A percentile compares a stretch with the other conserved stretches of the same genome.
phyloP scores from a whole-genome alignment of 441 rosid species.

The Rhodomyrtus psidioides region DNA sequence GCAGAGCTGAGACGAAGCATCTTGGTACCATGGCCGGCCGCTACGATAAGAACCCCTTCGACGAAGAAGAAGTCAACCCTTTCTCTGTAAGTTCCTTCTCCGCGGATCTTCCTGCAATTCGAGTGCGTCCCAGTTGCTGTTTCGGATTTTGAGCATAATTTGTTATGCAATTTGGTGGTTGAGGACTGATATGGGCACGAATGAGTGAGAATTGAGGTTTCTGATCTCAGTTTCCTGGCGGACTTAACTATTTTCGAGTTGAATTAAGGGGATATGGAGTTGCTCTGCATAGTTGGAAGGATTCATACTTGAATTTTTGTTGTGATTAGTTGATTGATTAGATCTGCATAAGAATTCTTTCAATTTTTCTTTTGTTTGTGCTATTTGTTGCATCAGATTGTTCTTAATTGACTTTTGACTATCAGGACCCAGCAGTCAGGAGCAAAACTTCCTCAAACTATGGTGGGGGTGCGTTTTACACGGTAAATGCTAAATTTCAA shows the following conservation, averaged over 20 bases:
- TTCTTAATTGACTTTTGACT: background rate
- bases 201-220: background rate
- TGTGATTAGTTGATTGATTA: background rate
- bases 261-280: background rate
- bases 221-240: background rate
- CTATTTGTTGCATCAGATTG: background rate
- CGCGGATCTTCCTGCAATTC: background rate
- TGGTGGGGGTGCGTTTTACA: constrained; percentile 43
- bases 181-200: background rate
- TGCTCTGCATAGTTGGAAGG: background rate
- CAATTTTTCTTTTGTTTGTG: background rate
- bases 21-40: constrained; percentile 57
- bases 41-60: constrained; percentile 76
- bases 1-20: background rate
- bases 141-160: background rate
- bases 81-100: constrained; percentile 51
- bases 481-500: constrained; percentile 25
- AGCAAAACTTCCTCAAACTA: constrained; percentile 34
- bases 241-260: background rate
- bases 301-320: background rate
- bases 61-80: constrained; percentile 73
- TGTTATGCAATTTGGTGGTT: background rate
- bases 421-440: constrained; percentile 49
- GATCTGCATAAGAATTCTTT: background rate
- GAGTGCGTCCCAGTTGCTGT: background rate